A percentile compares a stretch with the other conserved stretches of the same genome.
Conservation (phyloP, 1,284 basidiomycete genomes). For the Schizopora paradoxa region DNA sequence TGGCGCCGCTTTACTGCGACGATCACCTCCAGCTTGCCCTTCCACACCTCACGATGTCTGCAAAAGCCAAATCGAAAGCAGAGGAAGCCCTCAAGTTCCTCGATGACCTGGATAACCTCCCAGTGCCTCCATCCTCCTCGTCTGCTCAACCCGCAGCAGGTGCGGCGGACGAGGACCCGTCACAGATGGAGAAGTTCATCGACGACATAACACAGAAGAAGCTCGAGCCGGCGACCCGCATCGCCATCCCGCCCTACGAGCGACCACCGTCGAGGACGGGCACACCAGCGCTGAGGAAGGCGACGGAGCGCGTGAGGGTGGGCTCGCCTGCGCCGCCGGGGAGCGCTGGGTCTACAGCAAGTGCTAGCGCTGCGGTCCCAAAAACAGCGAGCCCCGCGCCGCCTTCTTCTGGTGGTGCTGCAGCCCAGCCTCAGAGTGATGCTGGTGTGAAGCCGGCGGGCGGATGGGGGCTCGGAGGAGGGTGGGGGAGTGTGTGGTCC, state of each 20-base stretch:
- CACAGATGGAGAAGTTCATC: constrained; percentile 84
- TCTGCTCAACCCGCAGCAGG: constrained; percentile 22
- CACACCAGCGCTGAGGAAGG: constrained; percentile 65
- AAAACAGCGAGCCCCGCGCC: background rate
- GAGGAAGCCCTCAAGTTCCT: constrained; percentile 87
- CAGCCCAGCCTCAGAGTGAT: constrained; percentile 24
- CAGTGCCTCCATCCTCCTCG: constrained; percentile 25
- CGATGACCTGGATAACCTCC: constrained; percentile 81
- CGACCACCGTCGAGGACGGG: constrained; percentile 53
- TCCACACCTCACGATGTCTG: constrained; percentile 21
- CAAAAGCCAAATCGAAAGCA: constrained; percentile 75
- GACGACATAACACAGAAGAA: constrained; percentile 93
- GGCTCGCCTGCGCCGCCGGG: constrained; percentile 41
- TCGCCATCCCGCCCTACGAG: constrained; percentile 48
- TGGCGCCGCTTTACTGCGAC: background rate
- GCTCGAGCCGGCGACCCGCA: constrained; percentile 64
- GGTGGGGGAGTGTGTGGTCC: constrained; percentile 84
- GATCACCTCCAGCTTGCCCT: constrained; percentile 2
- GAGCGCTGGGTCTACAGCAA: constrained; percentile 3
- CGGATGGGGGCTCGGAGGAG: constrained; percentile 74
- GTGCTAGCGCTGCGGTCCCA: background rate
- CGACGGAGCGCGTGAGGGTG: constrained; percentile 68
- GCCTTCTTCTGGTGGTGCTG: constrained; percentile 23
- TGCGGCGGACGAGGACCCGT: constrained; percentile 50
- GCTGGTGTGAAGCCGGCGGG: constrained; percentile 29